These are phyloP conservation scores for Neonectria neomacrospora DNA, from an alignment of 2,329 filamentous ascomycete species.

Conservation along the genomic window DNA sequence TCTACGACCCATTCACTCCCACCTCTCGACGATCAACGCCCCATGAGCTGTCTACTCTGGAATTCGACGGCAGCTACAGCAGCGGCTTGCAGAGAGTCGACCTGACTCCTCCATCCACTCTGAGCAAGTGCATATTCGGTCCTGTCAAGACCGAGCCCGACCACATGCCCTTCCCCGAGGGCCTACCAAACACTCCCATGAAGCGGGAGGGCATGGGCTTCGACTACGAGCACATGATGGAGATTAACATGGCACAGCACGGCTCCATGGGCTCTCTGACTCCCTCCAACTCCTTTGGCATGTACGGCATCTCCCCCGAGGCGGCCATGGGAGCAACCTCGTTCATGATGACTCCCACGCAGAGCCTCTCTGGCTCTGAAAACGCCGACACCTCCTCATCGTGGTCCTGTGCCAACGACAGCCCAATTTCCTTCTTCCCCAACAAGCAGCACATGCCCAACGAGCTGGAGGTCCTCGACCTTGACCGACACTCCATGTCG, in stretches of 20 bases:
- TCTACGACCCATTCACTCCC: conserved; percentile 58
- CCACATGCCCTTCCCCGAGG: conserved; percentile 47
- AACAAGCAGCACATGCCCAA: conserved; percentile 46
- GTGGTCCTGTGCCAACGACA: conserved; percentile 55
- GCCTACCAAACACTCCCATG: conserved; percentile 51
- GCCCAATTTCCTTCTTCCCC: conserved; percentile 55
- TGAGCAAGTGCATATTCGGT: conserved; percentile 51
- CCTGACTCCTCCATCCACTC: conserved; percentile 51
- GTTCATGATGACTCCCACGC: conserved; percentile 55
- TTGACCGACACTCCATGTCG: conserved; percentile 52
- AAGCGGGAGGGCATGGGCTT: conserved; percentile 50
- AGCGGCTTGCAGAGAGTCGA: conserved; percentile 45
- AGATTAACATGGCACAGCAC: conserved; percentile 50
- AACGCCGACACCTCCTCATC: conserved; percentile 51
- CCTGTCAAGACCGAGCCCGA: conserved; percentile 50
- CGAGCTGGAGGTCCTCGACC: conserved; percentile 49
- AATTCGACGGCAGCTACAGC: conserved; percentile 51
- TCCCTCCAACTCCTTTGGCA: conserved; percentile 50
- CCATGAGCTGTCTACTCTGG: conserved; percentile 50
- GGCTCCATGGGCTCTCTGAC: conserved; percentile 52
- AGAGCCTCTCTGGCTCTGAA: conserved; percentile 54
- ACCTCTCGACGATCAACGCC: conserved; percentile 58
- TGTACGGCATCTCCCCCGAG: conserved; percentile 51
- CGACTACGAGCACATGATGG: conserved; percentile 54
- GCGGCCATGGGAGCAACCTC: conserved; percentile 47